Conservation (phyloP, 2,329 filamentous ascomycete species). For the Waltergamsia citrina region DNA sequence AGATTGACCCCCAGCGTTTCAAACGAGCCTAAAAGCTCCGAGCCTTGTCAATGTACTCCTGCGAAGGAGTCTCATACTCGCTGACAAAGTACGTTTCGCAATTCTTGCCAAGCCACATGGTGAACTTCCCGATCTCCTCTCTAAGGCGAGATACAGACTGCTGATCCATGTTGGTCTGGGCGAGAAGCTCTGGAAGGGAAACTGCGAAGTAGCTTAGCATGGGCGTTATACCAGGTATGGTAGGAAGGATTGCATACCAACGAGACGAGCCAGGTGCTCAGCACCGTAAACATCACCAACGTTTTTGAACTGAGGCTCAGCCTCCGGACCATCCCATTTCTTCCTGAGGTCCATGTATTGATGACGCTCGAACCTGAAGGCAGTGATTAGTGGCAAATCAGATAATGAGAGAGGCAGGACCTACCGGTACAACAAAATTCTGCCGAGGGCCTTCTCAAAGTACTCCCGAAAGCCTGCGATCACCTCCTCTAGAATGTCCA, state of each 20-base stretch:
- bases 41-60: constrained; percentile 64
- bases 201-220: constrained; percentile 41
- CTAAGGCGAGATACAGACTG: constrained; percentile 82
- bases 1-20: too few species aligned
- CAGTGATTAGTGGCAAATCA: not conserved
- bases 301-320: constrained; percentile 59
- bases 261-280: constrained; percentile 80
- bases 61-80: constrained; percentile 63
- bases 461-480: constrained; percentile 82
- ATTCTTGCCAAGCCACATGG: constrained; percentile 73
- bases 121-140: constrained; percentile 82
- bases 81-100: constrained; percentile 67
- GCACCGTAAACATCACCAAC: constrained; percentile 81
- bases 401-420: constrained; percentile 7
- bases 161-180: constrained; percentile 95
- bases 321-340: constrained; percentile 53
- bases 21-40: constrained; percentile 26
- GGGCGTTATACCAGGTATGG: not conserved
- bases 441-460: constrained; percentile 82
- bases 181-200: constrained; percentile 83
- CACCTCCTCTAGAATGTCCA: constrained; percentile 85
- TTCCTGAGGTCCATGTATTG: constrained; percentile 76
- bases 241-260: constrained; percentile 48
- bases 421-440: constrained; percentile 76
- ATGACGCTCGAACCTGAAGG: constrained; percentile 71